phyloP scores from a whole-genome alignment of 495 filamentous ascomycete genomes.

The Aspergillus asperescens region DNA sequence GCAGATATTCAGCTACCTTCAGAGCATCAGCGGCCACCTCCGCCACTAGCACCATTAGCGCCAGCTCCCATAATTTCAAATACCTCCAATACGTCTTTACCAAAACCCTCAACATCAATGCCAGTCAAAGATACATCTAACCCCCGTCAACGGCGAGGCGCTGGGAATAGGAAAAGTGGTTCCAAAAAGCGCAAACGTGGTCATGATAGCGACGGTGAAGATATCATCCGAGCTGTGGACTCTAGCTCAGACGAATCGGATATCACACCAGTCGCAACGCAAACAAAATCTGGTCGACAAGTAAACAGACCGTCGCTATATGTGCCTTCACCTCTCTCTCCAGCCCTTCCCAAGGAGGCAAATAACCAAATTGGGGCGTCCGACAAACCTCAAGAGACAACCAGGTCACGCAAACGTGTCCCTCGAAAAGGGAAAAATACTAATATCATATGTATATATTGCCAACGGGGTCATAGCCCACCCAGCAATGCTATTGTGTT shows the following conservation, averaged over 20 bases:
- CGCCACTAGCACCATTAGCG: not conserved
- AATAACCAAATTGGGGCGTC: conserved; percentile 33
- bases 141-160: conserved; percentile 12
- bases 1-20: not conserved
- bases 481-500: conserved; percentile 84
- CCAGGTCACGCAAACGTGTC: conserved; percentile 40
- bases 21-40: not conserved
- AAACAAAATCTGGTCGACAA: conserved; percentile 78
- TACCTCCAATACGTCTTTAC: not conserved
- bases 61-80: not conserved
- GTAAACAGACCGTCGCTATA: conserved; percentile 68
- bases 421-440: conserved; percentile 40
- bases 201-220: conserved; percentile 37
- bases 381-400: conserved; percentile 28
- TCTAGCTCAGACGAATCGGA: conserved; percentile 45
- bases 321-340: conserved; percentile 52
- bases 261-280: conserved; percentile 53
- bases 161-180: conserved; percentile 15
- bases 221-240: conserved; percentile 41
- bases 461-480: conserved; percentile 71
- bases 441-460: conserved; percentile 63
- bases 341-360: conserved; percentile 20
- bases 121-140: conserved; percentile 8
- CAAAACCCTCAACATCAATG: conserved; percentile 1
- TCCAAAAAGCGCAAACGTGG: conserved; percentile 47